Conservation (phyloP, 306 rosid genomes). For the Begonia masoniana region DNA sequence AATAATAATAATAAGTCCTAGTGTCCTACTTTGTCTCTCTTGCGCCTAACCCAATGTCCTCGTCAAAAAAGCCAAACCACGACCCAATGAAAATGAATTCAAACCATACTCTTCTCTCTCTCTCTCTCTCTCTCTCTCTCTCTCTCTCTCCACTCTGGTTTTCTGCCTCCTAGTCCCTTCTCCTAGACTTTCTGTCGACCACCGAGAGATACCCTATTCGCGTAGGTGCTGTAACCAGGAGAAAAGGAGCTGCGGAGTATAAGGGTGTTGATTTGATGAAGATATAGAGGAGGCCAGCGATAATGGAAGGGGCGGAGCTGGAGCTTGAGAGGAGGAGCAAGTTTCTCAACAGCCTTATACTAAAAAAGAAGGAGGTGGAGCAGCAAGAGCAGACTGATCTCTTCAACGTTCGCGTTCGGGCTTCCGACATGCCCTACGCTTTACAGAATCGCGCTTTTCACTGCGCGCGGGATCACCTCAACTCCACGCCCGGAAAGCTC, state of each 20-base stretch:
- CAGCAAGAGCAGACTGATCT: constrained; percentile 43
- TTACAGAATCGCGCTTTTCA: constrained; percentile 68
- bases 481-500: constrained; percentile 80
- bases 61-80: constrained; percentile 5
- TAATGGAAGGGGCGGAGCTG: constrained; percentile 64
- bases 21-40: neutral
- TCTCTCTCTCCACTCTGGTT: too few relatives aligned
- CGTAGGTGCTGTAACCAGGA: too few relatives aligned
- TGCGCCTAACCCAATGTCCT: constrained; percentile 12
- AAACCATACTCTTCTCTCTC: constrained; percentile 4
- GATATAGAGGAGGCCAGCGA: constrained; percentile 15
- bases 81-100: neutral
- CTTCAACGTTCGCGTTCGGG: constrained; percentile 47
- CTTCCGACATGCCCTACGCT: constrained; percentile 66
- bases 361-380: constrained; percentile 70
- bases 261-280: constrained; percentile 1
- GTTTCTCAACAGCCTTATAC: constrained; percentile 59
- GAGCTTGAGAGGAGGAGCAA: constrained; percentile 86
- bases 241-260: neutral
- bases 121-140: neutral
- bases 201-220: neutral
- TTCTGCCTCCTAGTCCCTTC: too few relatives aligned
- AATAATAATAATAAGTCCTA: too few relatives aligned
- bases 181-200: too few relatives aligned
- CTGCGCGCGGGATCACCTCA: constrained; percentile 56